Evolutionary conservation across 2,329 filamentous ascomycete genomes (phyloP), one percentile per base, ranked within the genome.

Genomic region (Xylariaceae sp.): DNA sequence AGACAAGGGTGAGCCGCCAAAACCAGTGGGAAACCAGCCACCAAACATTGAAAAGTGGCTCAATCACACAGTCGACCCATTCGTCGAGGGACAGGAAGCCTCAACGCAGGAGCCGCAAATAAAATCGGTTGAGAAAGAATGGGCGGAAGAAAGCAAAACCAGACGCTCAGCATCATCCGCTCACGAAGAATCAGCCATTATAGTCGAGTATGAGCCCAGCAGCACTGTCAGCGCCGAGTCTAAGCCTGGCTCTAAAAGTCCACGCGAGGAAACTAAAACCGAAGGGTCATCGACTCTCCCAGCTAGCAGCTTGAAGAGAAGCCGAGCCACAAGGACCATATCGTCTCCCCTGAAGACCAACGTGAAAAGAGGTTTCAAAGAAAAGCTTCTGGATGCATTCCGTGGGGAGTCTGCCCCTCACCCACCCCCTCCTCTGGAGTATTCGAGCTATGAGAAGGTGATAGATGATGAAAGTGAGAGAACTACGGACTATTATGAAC

Each of bases 21-120:
- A 76, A 44, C 74, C 76, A 7, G 69, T 73, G 2, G 69, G 70
- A 2, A 85, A 86, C 54, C 78, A 82, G 41, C 83, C 83, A 5
- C 80, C 78, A 1, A 86, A 77, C 60, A 87, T 87, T 48, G 83
- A 87, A 63, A 84, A 78, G 18, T 87, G 83, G 83, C 71, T 87
- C 22, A 82, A 80, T 61, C 76, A 73, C 18, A 87, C 83, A 0
- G 77, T 84, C 13, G 83, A 86, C 59, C 81, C 83, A 3, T 84
- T 84, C 61, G 73, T 84, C 2, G 82, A 85, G 14, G 57, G 65
- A 48, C 14, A 51, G 51, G 42, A 52, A 12, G 50, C 58, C 13
- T 17, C 45, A 13, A 50, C 57, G 41, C 34, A 50, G 16, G 61
- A 66, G 18, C 61, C 66, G 12, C 73, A 67, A 53, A 66, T 50